Evolutionary conservation across 345 rosid species (phyloP).

Genomic region (Euphorbia lathyris): DNA sequence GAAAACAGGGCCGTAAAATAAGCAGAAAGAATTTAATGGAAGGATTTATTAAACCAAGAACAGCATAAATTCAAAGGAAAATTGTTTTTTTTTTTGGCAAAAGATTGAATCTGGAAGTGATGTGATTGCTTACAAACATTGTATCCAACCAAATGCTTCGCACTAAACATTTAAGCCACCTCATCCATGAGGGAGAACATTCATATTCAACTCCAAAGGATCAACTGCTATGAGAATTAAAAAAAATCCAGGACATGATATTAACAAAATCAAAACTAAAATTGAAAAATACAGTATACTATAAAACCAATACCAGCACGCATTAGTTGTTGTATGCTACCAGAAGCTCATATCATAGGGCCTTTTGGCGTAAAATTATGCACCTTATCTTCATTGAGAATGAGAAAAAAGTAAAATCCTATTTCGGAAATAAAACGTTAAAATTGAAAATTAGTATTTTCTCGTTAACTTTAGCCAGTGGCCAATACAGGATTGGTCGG

Average conservation of each 20-base stretch:
- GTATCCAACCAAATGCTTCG: neutral
- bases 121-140: neutral
- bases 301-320: neutral
- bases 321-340: neutral
- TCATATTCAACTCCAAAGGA: neutral
- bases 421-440: neutral
- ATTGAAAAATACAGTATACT: neutral
- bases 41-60: neutral
- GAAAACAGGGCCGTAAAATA: neutral
- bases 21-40: neutral
- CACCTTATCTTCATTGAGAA: neutral
- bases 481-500: too few species aligned
- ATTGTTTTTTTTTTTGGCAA: neutral
- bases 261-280: neutral
- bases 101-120: neutral
- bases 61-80: neutral
- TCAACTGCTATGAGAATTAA: neutral
- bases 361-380: neutral
- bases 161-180: neutral
- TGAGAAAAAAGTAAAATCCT: neutral
- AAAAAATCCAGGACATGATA: neutral
- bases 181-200: neutral
- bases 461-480: neutral
- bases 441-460: too few species aligned
- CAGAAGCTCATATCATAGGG: neutral